Base-by-base conservation (phyloP, 768 basidiomycete genomes). In the Clitopilus passeckerianus region DNA sequence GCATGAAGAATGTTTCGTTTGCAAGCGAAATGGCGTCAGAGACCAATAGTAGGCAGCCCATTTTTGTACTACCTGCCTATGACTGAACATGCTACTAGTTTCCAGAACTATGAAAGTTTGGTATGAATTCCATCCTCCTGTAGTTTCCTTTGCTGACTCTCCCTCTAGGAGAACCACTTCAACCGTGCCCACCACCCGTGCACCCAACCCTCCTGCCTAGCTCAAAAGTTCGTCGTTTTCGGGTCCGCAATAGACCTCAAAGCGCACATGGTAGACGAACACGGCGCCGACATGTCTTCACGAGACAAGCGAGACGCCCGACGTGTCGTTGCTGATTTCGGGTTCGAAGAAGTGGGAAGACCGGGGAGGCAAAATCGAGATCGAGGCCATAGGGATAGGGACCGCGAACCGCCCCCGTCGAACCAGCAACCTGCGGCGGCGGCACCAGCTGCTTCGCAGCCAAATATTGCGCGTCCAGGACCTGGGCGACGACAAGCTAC, bases 1-100 rank as follows among this genome's bases (percentile, higher is more conserved):
- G 54, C 96, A 99, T 73, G 96, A 99, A 71, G 95, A 98, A 67
- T 98, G 96, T 70, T 97, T 97, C 65, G 72, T 99, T 14, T 99
- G 97, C 72, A 93, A 93, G 69, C 81, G 89, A 27, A 83, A 88
- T 58, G 93, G 89, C 6, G 65, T 91, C 41, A 78, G 82, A 63
- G 86, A 95, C 71, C 86, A 94, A 74, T 95, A 97, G 93, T 97
- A 66, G 68, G 93, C 82, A 14, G 24, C 16, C 34, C 61, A 50
- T 5, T 37, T 60, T 61, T 14, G 24, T 35, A 12, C 34, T 18
- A 9, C 22, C 30, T 33, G n/a, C 34, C 52, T 43, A 58, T 4
- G 27, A 7, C 15, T 60, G 37, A 44, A 5, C 44, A 57, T 27
- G 52, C 30, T 52, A 12, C 1, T 60, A 95, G 91, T 71, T 93